Evolutionary conservation across 148 eudicot genomes (phyloP).

Genomic region (Polygonum aviculare): DNA sequence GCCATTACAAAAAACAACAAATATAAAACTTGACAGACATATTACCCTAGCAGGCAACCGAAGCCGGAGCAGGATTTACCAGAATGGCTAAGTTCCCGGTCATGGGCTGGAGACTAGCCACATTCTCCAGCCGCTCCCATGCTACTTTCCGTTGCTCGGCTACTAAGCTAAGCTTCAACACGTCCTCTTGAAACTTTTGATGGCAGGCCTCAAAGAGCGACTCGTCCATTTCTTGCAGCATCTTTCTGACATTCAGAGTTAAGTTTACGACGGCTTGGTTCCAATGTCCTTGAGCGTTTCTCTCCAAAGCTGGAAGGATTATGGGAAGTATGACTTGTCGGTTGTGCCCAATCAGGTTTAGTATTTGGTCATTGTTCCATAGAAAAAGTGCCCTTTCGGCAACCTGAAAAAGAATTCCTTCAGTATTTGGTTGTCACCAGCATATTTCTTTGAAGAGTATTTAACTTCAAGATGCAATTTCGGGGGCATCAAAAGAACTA

Average conservation of each 20-base stretch:
- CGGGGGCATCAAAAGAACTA: background rate
- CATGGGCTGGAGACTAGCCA: conserved; percentile 67
- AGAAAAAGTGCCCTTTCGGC: conserved; percentile 92
- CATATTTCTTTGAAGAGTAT: too few relatives aligned
- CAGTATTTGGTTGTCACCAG: too few relatives aligned
- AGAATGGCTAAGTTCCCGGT: conserved; percentile 64
- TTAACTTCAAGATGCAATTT: too few relatives aligned
- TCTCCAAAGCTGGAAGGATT: conserved; percentile 69
- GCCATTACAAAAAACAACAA: conserved; percentile 12
- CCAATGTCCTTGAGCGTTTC: conserved; percentile 78
- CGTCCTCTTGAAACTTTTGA: conserved; percentile 50
- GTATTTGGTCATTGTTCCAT: conserved; percentile 88
- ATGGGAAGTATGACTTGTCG: conserved; percentile 70
- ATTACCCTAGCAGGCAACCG: conserved; percentile 28
- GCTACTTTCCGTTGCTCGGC: conserved; percentile 48
- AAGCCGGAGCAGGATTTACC: conserved; percentile 37
- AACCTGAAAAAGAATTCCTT: conserved; percentile 51
- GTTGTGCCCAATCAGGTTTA: conserved; percentile 67
- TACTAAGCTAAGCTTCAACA: conserved; percentile 25
- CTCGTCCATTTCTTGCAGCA: conserved; percentile 86
- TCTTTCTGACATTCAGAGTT: conserved; percentile 58
- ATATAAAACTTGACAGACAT: background rate
- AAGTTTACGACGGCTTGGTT: conserved; percentile 82
- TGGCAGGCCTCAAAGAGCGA: conserved; percentile 49
- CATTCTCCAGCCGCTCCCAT: conserved; percentile 73